A percentile compares a stretch with the other conserved stretches of the same genome.
phyloP scores from a whole-genome alignment of 352 stramenopile genomes.

The Globisporangium barbulae region DNA sequence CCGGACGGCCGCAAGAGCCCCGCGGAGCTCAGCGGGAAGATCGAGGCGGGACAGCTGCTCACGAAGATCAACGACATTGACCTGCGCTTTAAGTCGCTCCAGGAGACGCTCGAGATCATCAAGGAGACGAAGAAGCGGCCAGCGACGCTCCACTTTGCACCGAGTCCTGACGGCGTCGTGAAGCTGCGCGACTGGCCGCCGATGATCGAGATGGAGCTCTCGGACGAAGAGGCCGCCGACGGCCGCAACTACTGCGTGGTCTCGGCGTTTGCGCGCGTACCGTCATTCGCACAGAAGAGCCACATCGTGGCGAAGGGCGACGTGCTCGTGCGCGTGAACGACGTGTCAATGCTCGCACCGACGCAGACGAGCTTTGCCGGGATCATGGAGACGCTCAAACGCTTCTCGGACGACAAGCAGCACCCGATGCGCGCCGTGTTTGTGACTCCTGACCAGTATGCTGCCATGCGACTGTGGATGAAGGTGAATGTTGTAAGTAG shows the following conservation, averaged over 20 bases:
- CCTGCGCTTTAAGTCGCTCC: constrained; percentile 58
- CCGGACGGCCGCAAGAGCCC: constrained; percentile 49
- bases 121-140: constrained; percentile 57
- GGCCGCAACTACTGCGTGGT: constrained; percentile 65
- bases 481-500: neutral
- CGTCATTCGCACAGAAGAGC: constrained; percentile 70
- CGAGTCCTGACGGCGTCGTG: constrained; percentile 74
- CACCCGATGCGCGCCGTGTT: constrained; percentile 52
- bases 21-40: constrained; percentile 71
- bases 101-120: constrained; percentile 56
- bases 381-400: constrained; percentile 61
- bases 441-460: constrained; percentile 52
- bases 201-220: constrained; percentile 73
- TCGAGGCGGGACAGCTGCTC: constrained; percentile 62
- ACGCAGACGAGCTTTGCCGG: constrained; percentile 40
- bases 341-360: constrained; percentile 42
- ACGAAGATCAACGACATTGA: constrained; percentile 66
- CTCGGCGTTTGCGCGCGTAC: constrained; percentile 61
- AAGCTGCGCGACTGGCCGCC: constrained; percentile 79
- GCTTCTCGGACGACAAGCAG: constrained; percentile 44
- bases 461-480: constrained; percentile 29
- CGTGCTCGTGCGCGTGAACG: constrained; percentile 65
- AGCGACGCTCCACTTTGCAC: constrained; percentile 68
- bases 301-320: constrained; percentile 61
- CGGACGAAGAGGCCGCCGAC: constrained; percentile 52